Evolutionary conservation across 306 rosid species (phyloP).

Genomic region (Erythrophleum fordii): DNA sequence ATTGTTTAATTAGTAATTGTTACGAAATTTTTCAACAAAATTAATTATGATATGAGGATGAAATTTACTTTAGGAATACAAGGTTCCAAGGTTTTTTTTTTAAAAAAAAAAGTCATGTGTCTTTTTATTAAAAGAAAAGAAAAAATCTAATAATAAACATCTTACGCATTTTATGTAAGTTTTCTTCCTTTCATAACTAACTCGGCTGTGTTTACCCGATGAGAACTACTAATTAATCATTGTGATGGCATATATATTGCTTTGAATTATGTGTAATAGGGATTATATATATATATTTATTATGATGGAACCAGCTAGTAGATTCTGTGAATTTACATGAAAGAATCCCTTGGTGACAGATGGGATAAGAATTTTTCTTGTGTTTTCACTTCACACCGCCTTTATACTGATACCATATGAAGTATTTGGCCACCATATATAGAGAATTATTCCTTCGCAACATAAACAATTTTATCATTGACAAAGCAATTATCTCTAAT

Average conservation of each 20-base stretch:
- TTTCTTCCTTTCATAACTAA: too few relatives aligned
- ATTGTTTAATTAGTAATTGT: too few relatives aligned
- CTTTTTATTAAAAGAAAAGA: too few relatives aligned
- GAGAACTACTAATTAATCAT: constrained; percentile 26
- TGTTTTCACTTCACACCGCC: constrained; percentile 4
- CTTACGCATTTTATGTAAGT: too few relatives aligned
- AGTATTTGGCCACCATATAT: neutral
- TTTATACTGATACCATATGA: constrained; percentile 29
- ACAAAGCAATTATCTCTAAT: neutral
- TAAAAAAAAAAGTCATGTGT: too few relatives aligned
- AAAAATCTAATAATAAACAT: too few relatives aligned
- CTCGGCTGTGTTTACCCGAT: neutral
- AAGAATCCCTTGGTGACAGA: constrained; percentile 29
- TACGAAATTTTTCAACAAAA: too few relatives aligned
- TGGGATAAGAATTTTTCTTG: constrained; percentile 10
- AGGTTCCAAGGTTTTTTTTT: too few relatives aligned
- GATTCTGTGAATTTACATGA: constrained; percentile 38
- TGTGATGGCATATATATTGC: constrained; percentile 6
- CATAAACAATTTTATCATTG: constrained; percentile 45
- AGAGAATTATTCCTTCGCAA: constrained; percentile 32
- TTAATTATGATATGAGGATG: too few relatives aligned
- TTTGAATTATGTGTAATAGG: constrained; percentile 20
- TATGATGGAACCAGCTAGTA: constrained; percentile 29
- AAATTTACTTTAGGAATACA: too few relatives aligned
- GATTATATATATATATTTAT: constrained; percentile 13